phyloP scores from a whole-genome alignment of 768 basidiomycete genomes.

The Lactarius deliciosus region DNA sequence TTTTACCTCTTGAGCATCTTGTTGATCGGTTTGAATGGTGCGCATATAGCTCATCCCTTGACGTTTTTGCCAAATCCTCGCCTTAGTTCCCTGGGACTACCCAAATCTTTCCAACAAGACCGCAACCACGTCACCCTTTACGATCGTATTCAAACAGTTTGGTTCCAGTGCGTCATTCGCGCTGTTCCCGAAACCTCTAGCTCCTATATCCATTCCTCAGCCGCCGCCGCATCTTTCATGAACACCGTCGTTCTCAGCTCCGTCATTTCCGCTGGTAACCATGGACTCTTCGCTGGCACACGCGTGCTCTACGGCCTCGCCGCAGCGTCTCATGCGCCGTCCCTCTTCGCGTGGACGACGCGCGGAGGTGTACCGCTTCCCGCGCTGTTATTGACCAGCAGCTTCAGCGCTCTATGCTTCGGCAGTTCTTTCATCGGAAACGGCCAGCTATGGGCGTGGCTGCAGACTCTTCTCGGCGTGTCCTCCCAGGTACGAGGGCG shows the following conservation, averaged over 20 bases:
- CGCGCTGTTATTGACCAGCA: conserved; percentile 70
- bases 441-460: conserved; percentile 77
- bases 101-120: conserved; percentile 68
- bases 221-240: conserved; percentile 75
- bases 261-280: conserved; percentile 82
- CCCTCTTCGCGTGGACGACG: conserved; percentile 68
- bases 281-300: conserved; percentile 83
- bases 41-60: conserved; percentile 17
- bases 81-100: conserved; percentile 70
- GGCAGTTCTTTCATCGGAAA: conserved; percentile 74
- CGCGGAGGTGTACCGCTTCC: conserved; percentile 65
- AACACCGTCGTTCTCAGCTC: conserved; percentile 83
- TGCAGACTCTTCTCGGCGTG: conserved; percentile 86
- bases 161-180: conserved; percentile 57
- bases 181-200: not conserved
- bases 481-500: conserved; percentile 65
- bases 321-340: conserved; percentile 63
- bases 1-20: conserved; percentile 79
- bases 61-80: not conserved
- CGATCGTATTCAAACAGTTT: conserved; percentile 74
- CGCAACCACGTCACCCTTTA: conserved; percentile 83
- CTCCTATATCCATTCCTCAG: conserved; percentile 37
- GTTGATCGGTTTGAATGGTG: conserved; percentile 82
- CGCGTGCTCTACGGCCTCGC: conserved; percentile 77
- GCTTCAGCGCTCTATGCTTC: conserved; percentile 73